Conservation (phyloP, 306 rosid genomes). For the Medicago arabica region DNA sequence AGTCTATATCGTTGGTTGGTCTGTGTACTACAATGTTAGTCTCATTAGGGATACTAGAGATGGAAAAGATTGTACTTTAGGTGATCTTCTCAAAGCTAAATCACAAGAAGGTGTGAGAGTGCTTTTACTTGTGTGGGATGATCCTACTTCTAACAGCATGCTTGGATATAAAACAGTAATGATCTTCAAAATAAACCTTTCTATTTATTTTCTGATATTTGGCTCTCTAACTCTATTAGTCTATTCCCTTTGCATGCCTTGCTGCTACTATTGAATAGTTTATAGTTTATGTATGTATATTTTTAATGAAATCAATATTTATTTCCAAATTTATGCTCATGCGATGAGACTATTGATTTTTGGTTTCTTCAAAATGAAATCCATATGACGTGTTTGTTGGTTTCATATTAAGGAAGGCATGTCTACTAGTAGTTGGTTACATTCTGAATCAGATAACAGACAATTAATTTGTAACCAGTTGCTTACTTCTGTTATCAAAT, state of each 20-base stretch:
- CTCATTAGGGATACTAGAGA: conserved; percentile 59
- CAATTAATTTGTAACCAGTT: neutral
- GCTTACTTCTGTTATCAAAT: conserved; percentile 7
- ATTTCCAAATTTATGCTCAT: no score
- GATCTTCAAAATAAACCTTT: conserved; percentile 17
- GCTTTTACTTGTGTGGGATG: conserved; percentile 91
- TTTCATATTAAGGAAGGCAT: no score
- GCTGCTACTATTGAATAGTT: no score
- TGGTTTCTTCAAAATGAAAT: no score
- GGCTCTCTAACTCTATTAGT: no score
- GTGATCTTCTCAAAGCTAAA: conserved; percentile 80
- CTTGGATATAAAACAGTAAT: conserved; percentile 73
- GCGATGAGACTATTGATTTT: no score
- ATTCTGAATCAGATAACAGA: no score
- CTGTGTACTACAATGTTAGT: conserved; percentile 75
- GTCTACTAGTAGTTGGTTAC: no score
- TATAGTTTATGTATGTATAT: no score
- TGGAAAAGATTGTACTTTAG: conserved; percentile 51
- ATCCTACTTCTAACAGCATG: conserved; percentile 78
- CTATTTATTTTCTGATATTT: neutral
- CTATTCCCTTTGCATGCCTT: no score
- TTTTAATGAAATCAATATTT: no score
- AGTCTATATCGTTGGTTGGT: conserved; percentile 89
- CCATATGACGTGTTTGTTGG: no score
- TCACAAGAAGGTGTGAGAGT: conserved; percentile 93